Conservation (phyloP, 345 rosid genomes). For the Anastatica hierochuntica region DNA sequence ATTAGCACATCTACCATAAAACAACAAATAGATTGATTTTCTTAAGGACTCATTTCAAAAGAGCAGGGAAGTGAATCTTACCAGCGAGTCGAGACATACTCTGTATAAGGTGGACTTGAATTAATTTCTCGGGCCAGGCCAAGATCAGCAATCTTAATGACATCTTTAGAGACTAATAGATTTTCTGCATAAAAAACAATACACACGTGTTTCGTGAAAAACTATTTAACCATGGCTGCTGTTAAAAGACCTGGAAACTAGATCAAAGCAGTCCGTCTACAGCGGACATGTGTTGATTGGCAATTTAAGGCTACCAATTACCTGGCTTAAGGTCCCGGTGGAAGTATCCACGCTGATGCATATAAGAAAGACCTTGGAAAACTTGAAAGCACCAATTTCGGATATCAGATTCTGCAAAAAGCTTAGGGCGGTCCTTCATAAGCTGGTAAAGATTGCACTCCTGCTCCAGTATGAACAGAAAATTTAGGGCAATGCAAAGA, state of each 20-base stretch:
- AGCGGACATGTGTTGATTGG: too few relatives aligned
- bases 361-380: constrained; percentile 87
- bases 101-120: constrained; percentile 85
- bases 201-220: background rate
- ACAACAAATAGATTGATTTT: background rate
- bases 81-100: constrained; percentile 96
- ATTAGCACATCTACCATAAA: too few relatives aligned
- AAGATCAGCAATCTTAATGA: constrained; percentile 90
- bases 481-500: constrained; percentile 4
- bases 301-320: too few relatives aligned
- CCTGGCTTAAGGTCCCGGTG: constrained; percentile 99
- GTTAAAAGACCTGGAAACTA: too few relatives aligned
- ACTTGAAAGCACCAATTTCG: constrained; percentile 97
- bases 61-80: constrained; percentile 29
- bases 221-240: background rate
- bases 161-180: constrained; percentile 62
- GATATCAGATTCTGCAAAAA: constrained; percentile 64
- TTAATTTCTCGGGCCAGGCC: constrained; percentile 91
- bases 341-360: constrained; percentile 93
- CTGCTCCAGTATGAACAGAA: constrained; percentile 28
- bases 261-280: too few relatives aligned
- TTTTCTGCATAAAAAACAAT: constrained; percentile 49
- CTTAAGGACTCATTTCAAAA: background rate
- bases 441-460: constrained; percentile 92
- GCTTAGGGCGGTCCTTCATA: constrained; percentile 72